Evolutionary conservation across 1,139 yeast species (phyloP).

Genomic region (Geotrichum cucujoidarum): DNA sequence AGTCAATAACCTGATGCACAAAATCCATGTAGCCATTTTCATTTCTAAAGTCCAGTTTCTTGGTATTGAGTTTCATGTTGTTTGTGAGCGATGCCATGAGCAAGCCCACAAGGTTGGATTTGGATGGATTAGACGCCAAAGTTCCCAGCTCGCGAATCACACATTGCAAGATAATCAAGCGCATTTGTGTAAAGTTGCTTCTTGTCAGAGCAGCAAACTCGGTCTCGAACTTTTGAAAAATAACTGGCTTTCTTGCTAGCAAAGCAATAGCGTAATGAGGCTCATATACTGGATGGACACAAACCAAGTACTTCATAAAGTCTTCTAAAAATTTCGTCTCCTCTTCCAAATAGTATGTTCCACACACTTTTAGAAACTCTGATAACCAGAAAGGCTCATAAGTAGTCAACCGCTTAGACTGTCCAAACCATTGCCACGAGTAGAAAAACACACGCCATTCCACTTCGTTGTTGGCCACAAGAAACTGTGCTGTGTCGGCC

Average conservation of each 20-base stretch:
- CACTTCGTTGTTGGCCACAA: not conserved
- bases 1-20: slow-evolving; percentile 11
- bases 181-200: not conserved
- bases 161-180: slow-evolving; percentile 1
- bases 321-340: slow-evolving; percentile 4
- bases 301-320: slow-evolving; percentile 10
- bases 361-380: not conserved
- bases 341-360: slow-evolving; percentile 9
- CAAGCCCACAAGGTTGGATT: not conserved
- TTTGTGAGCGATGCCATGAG: slow-evolving; percentile 4
- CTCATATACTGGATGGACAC: slow-evolving; percentile 8
- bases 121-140: not conserved
- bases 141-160: slow-evolving; percentile 1
- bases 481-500: slow-evolving; percentile 9
- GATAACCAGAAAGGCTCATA: slow-evolving; percentile 16
- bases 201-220: not conserved
- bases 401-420: not conserved
- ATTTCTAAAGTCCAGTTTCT: slow-evolving; percentile 6
- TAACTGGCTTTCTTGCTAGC: slow-evolving; percentile 3
- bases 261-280: slow-evolving; percentile 9
- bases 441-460: slow-evolving; percentile 9
- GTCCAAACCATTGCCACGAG: slow-evolving; percentile 15
- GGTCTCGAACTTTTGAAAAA: not conserved
- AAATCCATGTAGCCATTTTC: slow-evolving; percentile 13
- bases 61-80: slow-evolving; percentile 12